These are phyloP conservation scores for Metschnikowia similis DNA, from an alignment of 805 yeast species.

Conservation along the genomic window DNA sequence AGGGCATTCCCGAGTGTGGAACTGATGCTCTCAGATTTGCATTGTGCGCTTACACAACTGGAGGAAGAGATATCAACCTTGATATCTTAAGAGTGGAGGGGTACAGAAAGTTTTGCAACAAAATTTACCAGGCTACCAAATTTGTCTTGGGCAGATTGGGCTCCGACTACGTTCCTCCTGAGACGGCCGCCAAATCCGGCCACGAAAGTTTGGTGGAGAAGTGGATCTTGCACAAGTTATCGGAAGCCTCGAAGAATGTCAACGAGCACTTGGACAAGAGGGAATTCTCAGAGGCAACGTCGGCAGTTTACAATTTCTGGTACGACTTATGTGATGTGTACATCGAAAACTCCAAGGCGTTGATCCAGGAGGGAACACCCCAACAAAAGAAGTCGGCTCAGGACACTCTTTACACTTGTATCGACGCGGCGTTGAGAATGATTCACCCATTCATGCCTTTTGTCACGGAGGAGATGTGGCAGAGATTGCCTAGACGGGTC, in stretches of 20 bases:
- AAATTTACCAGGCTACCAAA: conserved; percentile 98
- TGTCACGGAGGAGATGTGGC: conserved; percentile 98
- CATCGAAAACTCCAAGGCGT: conserved; percentile 93
- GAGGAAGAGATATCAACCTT: conserved; percentile 96
- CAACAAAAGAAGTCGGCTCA: conserved; percentile 85
- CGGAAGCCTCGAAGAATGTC: conserved; percentile 61
- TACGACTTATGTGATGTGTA: conserved; percentile 94
- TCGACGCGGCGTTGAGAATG: conserved; percentile 85
- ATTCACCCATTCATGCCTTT: conserved; percentile 99
- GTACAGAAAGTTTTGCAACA: conserved; percentile 98
- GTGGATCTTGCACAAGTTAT: conserved; percentile 90
- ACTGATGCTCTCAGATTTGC: conserved; percentile 98
- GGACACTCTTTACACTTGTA: conserved; percentile 88
- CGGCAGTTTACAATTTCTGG: conserved; percentile 91
- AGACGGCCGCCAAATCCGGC: conserved; percentile 58
- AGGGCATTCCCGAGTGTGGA: conserved; percentile 99
- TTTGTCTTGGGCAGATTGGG: conserved; percentile 93
- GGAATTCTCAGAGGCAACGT: conserved; percentile 86
- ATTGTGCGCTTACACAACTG: conserved; percentile 95
- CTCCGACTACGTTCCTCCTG: conserved; percentile 79
- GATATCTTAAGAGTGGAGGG: conserved; percentile 97
- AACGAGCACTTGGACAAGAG: conserved; percentile 71
- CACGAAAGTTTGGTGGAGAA: conserved; percentile 88
- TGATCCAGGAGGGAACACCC: conserved; percentile 86
- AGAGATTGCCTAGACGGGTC: conserved; percentile 86